Evolutionary conservation across 176 grass and related monocot genomes (phyloP).

Genomic region (Phoenix dactylifera): DNA sequence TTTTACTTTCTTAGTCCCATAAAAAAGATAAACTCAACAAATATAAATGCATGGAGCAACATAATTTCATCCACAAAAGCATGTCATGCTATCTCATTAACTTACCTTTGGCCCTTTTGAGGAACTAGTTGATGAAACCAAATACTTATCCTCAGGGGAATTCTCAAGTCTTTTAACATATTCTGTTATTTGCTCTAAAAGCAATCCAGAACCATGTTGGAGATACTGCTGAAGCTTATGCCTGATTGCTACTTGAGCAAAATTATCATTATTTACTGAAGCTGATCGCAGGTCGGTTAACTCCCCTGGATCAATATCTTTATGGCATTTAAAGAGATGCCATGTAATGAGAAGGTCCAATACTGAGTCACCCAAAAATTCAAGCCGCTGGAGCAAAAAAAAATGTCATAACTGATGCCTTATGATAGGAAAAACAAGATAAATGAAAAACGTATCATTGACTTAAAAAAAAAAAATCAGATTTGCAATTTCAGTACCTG

Average conservation of each 20-base stretch:
- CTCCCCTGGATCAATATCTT: constrained; percentile 62
- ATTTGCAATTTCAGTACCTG: constrained; percentile 29
- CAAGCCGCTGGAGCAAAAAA: constrained; percentile 53
- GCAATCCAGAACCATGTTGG: constrained; percentile 50
- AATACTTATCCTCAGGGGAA: constrained; percentile 24
- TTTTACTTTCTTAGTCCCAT: too few relatives aligned
- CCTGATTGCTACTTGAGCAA: constrained; percentile 71
- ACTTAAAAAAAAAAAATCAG: constrained; percentile 1
- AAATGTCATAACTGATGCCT: background rate
- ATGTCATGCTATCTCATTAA: background rate
- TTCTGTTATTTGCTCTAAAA: constrained; percentile 60
- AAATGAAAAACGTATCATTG: constrained; percentile 11
- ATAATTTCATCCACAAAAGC: too few relatives aligned
- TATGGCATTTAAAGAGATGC: constrained; percentile 59
- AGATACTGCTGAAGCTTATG: constrained; percentile 69
- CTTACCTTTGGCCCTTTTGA: constrained; percentile 68
- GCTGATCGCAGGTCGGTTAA: constrained; percentile 84
- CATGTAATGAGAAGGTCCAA: constrained; percentile 76
- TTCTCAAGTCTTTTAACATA: constrained; percentile 53
- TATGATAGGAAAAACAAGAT: constrained; percentile 19
- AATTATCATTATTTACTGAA: constrained; percentile 91
- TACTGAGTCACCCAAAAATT: constrained; percentile 88
- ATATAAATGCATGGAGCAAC: too few relatives aligned
- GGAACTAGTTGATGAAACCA: constrained; percentile 28
- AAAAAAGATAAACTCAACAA: too few relatives aligned